Base-by-base conservation (phyloP, 2,329 filamentous ascomycete genomes). In the Beauveria varroae region DNA sequence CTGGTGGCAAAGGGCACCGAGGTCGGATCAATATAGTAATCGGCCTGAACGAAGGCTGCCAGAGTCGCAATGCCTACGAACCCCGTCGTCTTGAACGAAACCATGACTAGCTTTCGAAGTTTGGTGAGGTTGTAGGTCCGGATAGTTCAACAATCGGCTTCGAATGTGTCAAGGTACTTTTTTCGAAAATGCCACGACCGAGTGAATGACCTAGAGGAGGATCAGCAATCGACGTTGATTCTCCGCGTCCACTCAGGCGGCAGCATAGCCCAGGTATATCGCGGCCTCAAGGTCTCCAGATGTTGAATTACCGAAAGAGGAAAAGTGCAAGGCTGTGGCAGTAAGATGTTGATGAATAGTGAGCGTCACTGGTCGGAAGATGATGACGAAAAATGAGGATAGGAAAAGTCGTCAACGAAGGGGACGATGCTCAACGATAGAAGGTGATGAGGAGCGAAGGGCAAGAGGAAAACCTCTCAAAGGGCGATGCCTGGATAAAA, bases 1-100 rank as follows among this genome's bases (percentile, higher is more conserved):
- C 83, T 79, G 53, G 72, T 74, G 52, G 74, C 65, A 41, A 83
- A 66, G 3, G 80, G 69, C 3, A 93, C 88, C 37, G 74, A 81
- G 18, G 76, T 67, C 4, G 89, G 88, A 57, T 89, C 79, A 70
- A 93, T 86, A 37, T 66, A 65, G 69, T 86, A 86, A 67, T 85
- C 78, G 64, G 79, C 80, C 65, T 82, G 80, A 65, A 83, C 81
- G 63, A 78, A 71, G 34, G 79, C 74, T 65, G 81, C 71, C 64
- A 87, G 73, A 64, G 81, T 76, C 46, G 80, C 70, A 68, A 82
- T 83, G 67, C 81, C 72, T 65, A 85, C 81, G 74, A 86, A 68
- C 65, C 83, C 66, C 63, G 79, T 74, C 64, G 78, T 74, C 71
- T 78, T 81, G 71, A 85, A 71, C 34, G 81, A 84, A 68, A 76